Evolutionary conservation across 768 basidiomycete genomes (phyloP).

Genomic region (Pisolithus albus): DNA sequence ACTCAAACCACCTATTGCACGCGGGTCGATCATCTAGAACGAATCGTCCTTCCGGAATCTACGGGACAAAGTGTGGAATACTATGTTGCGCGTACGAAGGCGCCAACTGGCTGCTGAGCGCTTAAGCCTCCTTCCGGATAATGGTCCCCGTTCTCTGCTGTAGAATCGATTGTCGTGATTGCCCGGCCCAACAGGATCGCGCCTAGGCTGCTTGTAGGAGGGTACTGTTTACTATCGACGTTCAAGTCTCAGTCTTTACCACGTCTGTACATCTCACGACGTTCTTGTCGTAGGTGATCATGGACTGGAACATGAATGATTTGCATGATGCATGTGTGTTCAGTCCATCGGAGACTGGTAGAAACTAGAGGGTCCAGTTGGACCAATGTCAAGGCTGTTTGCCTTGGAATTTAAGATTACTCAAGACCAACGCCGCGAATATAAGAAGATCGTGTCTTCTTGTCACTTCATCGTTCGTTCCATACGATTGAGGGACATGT

Average conservation of each 20-base stretch:
- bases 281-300: constrained; percentile 42
- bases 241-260: neutral
- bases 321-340: too few species aligned
- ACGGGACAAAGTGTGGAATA: constrained; percentile 54
- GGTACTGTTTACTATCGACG: constrained; percentile 46
- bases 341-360: too few species aligned
- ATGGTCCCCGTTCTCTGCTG: constrained; percentile 26
- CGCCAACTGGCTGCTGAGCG: constrained; percentile 48
- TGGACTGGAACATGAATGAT: too few species aligned
- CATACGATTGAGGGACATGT: too few species aligned
- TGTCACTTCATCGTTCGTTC: too few species aligned
- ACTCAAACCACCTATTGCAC: constrained; percentile 16
- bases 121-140: too few species aligned
- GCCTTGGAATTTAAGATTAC: too few species aligned
- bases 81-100: constrained; percentile 81
- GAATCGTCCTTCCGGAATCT: constrained; percentile 70
- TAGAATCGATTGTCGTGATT: neutral
- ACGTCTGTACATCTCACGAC: constrained; percentile 38
- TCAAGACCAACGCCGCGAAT: too few species aligned
- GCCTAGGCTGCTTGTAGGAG: constrained; percentile 76
- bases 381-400: too few species aligned
- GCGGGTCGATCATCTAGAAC: constrained; percentile 82
- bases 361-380: too few species aligned
- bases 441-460: too few species aligned
- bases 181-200: neutral